These are phyloP conservation scores for Polyporus tsugae DNA, from an alignment of 1,284 basidiomycete species.

Conservation along the genomic window DNA sequence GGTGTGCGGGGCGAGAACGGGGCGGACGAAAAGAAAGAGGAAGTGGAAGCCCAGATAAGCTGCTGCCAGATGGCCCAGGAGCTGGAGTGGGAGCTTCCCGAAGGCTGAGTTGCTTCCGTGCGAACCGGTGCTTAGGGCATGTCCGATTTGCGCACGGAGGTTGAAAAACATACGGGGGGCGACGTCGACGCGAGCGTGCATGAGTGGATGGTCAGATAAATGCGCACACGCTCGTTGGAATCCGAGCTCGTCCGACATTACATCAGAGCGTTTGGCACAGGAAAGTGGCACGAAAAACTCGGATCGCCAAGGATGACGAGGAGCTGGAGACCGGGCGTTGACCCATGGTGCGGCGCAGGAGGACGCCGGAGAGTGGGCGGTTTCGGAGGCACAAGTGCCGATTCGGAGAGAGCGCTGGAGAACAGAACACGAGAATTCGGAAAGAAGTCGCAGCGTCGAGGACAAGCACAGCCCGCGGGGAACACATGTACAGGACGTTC, in stretches of 20 bases:
- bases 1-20: background rate
- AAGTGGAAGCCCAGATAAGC: constrained; percentile 16
- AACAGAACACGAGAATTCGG: background rate
- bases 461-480: constrained; percentile 24
- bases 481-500: constrained; percentile 20
- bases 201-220: background rate
- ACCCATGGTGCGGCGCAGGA: constrained; percentile 5
- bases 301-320: constrained; percentile 12
- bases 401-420: no score
- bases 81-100: background rate
- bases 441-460: constrained; percentile 2
- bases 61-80: constrained; percentile 18
- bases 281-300: constrained; percentile 3
- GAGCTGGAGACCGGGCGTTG: constrained; percentile 9
- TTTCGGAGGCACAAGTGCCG: constrained; percentile 4
- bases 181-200: no score
- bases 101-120: constrained; percentile 17
- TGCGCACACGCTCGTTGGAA: constrained; percentile 4
- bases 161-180: no score
- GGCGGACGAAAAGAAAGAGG: background rate
- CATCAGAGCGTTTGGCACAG: background rate
- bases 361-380: background rate
- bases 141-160: constrained; percentile 26
- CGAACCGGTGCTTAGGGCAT: constrained; percentile 30
- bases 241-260: background rate